Evolutionary conservation across 2,329 filamentous ascomycete genomes (phyloP).

Genomic region (Fusarium miscanthi): DNA sequence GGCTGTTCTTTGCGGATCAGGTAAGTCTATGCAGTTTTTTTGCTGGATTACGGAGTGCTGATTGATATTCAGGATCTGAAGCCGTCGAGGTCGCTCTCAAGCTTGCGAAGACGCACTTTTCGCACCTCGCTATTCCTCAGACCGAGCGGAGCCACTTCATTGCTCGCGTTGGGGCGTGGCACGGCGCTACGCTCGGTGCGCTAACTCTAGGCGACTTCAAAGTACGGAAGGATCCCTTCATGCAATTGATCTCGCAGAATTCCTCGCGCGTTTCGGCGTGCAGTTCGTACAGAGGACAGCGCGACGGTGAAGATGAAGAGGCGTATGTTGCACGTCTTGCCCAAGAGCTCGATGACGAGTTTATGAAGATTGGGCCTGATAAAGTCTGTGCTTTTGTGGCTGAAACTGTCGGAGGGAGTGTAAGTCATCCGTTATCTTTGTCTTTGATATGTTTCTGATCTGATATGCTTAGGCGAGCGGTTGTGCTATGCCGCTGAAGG

Average conservation of each 20-base stretch:
- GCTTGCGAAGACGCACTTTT: constrained; percentile 36
- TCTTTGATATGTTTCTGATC: not conserved
- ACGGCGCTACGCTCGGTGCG: constrained; percentile 35
- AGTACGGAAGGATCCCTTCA: constrained; percentile 37
- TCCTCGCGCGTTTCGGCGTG: constrained; percentile 18
- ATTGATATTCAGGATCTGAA: constrained; percentile 18
- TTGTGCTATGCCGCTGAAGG: constrained; percentile 44
- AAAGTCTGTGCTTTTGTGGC: constrained; percentile 62
- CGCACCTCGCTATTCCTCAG: constrained; percentile 29
- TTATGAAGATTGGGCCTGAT: constrained; percentile 57
- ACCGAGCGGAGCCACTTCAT: constrained; percentile 35
- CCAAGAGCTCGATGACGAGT: constrained; percentile 60
- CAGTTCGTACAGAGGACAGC: constrained; percentile 17
- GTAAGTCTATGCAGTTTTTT: not conserved
- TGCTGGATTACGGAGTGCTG: fast-evolving
- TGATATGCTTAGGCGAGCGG: constrained; percentile 18
- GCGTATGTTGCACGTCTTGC: constrained; percentile 55
- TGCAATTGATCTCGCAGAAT: constrained; percentile 29
- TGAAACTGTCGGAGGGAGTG: constrained; percentile 55
- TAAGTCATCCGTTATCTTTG: not conserved
- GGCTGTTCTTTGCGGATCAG: constrained; percentile 37
- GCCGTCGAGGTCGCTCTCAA: constrained; percentile 40
- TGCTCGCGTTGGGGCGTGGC: constrained; percentile 27
- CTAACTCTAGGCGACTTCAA: constrained; percentile 36
- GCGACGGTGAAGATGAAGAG: constrained; percentile 38